Evolutionary conservation across 306 rosid genomes (phyloP).

Genomic region (Biancaea sappan): DNA sequence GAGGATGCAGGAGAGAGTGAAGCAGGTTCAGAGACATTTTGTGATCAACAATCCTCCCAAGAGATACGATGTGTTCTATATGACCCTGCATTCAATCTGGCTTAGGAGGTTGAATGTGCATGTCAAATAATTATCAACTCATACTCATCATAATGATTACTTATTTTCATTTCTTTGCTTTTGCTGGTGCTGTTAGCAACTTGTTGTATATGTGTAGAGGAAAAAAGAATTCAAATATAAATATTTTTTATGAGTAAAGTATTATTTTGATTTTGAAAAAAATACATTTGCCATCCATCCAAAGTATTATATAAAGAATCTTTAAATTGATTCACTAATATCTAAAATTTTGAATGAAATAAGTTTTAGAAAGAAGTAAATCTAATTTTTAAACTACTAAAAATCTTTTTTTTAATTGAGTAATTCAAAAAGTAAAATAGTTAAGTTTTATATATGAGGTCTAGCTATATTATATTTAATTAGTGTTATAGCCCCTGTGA

Average conservation of each 20-base stretch:
- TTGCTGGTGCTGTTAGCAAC: not conserved
- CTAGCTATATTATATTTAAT: no score
- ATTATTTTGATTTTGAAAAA: not conserved
- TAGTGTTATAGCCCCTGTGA: no score
- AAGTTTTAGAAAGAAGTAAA: no score
- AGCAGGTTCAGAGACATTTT: slow-evolving; percentile 60
- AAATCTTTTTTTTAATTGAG: no score
- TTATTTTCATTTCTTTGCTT: not conserved
- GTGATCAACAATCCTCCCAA: slow-evolving; percentile 54
- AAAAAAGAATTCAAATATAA: not conserved
- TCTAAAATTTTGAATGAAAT: not conserved
- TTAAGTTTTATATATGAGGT: no score
- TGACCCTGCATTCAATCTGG: slow-evolving; percentile 69
- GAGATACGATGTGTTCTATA: slow-evolving; percentile 59
- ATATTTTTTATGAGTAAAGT: not conserved
- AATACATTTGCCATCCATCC: not conserved
- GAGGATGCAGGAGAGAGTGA: slow-evolving; percentile 49
- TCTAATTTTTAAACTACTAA: no score
- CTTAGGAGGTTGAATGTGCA: slow-evolving; percentile 60
- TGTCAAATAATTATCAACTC: slow-evolving; percentile 27
- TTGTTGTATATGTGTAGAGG: not conserved
- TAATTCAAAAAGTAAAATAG: no score
- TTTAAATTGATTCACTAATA: not conserved
- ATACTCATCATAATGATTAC: not conserved
- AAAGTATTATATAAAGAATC: not conserved